Evolutionary conservation across 2,329 filamentous ascomycete genomes (phyloP).

Genomic region (Penicillium brasilianum): DNA sequence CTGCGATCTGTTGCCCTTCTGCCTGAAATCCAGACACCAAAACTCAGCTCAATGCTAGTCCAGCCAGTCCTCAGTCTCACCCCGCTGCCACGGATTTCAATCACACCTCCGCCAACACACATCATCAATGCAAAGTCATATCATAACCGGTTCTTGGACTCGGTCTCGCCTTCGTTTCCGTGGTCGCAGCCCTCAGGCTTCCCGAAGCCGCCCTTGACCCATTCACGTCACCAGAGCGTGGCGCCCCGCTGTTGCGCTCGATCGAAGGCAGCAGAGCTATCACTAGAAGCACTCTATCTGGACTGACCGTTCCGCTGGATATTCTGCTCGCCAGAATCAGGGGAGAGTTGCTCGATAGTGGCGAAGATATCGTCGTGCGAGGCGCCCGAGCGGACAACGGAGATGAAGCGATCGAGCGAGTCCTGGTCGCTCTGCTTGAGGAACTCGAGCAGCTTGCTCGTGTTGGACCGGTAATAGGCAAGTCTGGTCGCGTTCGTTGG

Average conservation of each 20-base stretch:
- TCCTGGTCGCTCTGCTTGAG: conserved; percentile 32
- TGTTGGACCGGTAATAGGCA: conserved; percentile 34
- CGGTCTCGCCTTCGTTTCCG: background rate
- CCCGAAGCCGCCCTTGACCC: background rate
- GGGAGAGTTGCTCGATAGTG: conserved; percentile 19
- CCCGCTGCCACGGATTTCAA: background rate
- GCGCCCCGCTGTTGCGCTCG: background rate
- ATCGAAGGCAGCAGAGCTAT: background rate
- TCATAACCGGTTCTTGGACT: background rate
- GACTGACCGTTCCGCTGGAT: background rate
- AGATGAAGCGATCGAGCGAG: conserved; percentile 31
- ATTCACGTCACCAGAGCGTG: background rate
- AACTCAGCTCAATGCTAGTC: background rate
- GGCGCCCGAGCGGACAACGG: conserved; percentile 37
- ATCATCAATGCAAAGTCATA: background rate
- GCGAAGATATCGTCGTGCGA: conserved; percentile 35
- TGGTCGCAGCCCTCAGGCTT: background rate
- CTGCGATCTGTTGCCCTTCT: background rate
- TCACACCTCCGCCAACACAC: background rate
- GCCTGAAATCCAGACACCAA: background rate
- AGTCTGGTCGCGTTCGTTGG: background rate
- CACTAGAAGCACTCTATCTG: background rate
- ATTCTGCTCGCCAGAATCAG: background rate
- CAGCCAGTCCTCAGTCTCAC: background rate
- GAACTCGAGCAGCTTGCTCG: conserved; percentile 32